phyloP scores from a whole-genome alignment of 2,329 filamentous ascomycete species.

The Chaetomium olivaceum region DNA sequence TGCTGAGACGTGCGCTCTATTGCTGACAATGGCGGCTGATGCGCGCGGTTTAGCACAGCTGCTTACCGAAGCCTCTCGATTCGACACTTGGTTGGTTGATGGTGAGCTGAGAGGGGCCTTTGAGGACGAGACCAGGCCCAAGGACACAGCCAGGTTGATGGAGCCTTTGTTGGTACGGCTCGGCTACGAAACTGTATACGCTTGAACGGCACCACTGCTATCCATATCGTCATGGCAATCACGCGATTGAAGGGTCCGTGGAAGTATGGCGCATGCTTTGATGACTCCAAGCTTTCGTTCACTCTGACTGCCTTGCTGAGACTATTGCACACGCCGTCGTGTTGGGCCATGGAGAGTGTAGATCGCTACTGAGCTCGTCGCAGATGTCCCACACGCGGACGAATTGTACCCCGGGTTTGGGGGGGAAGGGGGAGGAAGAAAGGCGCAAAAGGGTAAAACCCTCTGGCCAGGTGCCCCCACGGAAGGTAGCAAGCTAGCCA shows the following conservation, averaged over 20 bases:
- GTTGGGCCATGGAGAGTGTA: background rate
- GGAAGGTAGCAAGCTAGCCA: background rate
- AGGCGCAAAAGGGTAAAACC: background rate
- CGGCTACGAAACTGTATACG: background rate
- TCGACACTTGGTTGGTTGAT: conserved; percentile 24
- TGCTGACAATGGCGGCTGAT: conserved; percentile 21
- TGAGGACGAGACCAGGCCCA: background rate
- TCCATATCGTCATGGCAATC: background rate
- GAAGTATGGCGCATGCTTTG: background rate
- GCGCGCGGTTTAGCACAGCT: conserved; percentile 5
- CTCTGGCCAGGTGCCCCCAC: background rate
- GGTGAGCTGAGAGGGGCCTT: conserved; percentile 18
- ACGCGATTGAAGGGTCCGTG: background rate
- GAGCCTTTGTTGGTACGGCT: conserved; percentile 12
- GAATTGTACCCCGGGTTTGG: background rate
- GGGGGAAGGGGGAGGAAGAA: background rate
- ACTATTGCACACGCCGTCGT: background rate
- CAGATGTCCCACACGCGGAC: background rate
- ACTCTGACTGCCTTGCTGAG: background rate
- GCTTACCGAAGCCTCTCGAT: background rate
- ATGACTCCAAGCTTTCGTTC: background rate
- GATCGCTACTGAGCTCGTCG: background rate
- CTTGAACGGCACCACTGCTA: background rate
- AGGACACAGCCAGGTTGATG: conserved; percentile 11
- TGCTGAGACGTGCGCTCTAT: conserved; percentile 23